A percentile compares a stretch with the other conserved stretches of the same genome.
phyloP scores from a whole-genome alignment of 2,329 filamentous ascomycete genomes.

The Balansia obtecta region DNA sequence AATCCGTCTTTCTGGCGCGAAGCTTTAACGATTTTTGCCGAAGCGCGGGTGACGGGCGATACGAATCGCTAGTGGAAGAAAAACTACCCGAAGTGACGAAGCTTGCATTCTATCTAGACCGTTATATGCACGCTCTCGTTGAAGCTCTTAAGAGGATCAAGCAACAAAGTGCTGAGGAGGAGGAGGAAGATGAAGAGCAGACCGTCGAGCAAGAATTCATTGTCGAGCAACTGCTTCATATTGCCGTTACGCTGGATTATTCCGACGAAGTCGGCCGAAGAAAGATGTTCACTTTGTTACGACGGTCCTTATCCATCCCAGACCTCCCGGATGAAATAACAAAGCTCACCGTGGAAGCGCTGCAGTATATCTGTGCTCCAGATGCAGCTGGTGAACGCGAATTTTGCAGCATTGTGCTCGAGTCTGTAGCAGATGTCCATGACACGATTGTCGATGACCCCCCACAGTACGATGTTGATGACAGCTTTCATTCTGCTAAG shows the following conservation, averaged over 20 bases:
- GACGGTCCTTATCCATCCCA: slow-evolving; percentile 73
- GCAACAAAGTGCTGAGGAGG: slow-evolving; percentile 40
- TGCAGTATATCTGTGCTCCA: slow-evolving; percentile 71
- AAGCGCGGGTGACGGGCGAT: slow-evolving; percentile 58
- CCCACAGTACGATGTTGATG: slow-evolving; percentile 42
- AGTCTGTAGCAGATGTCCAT: slow-evolving; percentile 92
- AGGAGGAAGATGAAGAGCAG: slow-evolving; percentile 61
- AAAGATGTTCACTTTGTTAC: slow-evolving; percentile 88
- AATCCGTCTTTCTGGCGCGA: slow-evolving; percentile 79
- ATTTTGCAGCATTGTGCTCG: slow-evolving; percentile 75
- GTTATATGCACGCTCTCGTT: slow-evolving; percentile 59
- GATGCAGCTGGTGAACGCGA: slow-evolving; percentile 65
- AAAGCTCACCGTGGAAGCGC: slow-evolving; percentile 69
- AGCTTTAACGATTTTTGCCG: slow-evolving; percentile 93
- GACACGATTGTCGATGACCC: slow-evolving; percentile 74
- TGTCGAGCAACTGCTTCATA: slow-evolving; percentile 87
- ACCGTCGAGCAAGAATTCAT: slow-evolving; percentile 88
- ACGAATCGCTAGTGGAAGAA: slow-evolving; percentile 68
- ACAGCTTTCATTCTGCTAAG: slow-evolving; percentile 84
- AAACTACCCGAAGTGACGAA: slow-evolving; percentile 93
- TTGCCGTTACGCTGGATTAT: slow-evolving; percentile 85
- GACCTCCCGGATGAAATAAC: slow-evolving; percentile 89
- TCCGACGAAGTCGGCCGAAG: slow-evolving; percentile 91
- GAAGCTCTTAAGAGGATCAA: slow-evolving; percentile 48
- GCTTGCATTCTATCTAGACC: slow-evolving; percentile 74